Base-by-base conservation (phyloP, 768 basidiomycete genomes). In the Crassisporium funariophilum region DNA sequence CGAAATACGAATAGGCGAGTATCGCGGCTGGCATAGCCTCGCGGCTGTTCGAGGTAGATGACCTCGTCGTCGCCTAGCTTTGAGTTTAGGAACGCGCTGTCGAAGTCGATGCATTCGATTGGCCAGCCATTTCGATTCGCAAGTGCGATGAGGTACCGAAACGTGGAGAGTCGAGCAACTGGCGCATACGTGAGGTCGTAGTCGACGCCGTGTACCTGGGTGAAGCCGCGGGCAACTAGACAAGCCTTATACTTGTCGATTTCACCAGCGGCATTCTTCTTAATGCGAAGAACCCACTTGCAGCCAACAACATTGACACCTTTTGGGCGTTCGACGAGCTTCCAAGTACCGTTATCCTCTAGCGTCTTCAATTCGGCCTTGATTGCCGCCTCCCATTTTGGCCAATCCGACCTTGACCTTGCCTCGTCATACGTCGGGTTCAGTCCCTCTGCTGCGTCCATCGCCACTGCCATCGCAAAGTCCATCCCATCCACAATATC, bases 91-190 rank as follows among this genome's bases (percentile, higher is more conserved):
- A 49, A 62, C n/a, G 59, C 54, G 15, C 37, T 44, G 25, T 53
- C 63, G 22, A 77, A 61, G 53, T 77, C 72, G n/a, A 73, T 53
- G 25, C 34, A 52, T 19, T 72, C 52, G 11, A 74, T 19, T n/a
- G 68, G 57, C 49, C 66, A 66, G 21, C 60, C 47, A 6, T 63
- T 35, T 0, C 15, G 12, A 0, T 67, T 67, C 2, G 73, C 67
- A 17, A 74, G 31, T 1, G 70, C 65, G 12, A 75, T 46, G 0
- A 64, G 15, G 4, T 10, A 72, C 34, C 0, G 55, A 34, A 22
- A 56, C 56, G 10, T 23, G 16, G 15, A 70, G 60, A 62, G 46
- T 6, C 52, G 41, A 5, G 55, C 54, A 19, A 63, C 59, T 11
- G 62, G 62, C 35, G 66, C 52, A 38, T 52, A 67, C 5, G 57